Evolutionary conservation across 2,329 filamentous ascomycete genomes (phyloP).

Genomic region (Cytospora piceae): DNA sequence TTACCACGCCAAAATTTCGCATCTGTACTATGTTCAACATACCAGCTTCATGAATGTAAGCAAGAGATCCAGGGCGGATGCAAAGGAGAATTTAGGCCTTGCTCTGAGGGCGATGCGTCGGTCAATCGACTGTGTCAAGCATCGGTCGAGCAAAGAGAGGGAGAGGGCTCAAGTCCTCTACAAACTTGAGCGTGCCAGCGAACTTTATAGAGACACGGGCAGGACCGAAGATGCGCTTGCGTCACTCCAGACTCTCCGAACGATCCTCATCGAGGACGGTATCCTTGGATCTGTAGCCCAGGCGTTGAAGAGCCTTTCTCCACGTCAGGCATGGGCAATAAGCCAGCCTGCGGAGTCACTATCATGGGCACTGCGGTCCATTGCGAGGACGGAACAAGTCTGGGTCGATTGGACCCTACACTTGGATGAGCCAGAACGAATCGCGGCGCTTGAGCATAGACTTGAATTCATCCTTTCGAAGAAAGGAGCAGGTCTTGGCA

Average conservation of each 20-base stretch:
- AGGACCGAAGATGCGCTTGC: slow-evolving; percentile 60
- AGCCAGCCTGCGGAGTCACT: slow-evolving; percentile 55
- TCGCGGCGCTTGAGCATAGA: slow-evolving; percentile 64
- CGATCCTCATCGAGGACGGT: slow-evolving; percentile 62
- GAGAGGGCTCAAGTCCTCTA: slow-evolving; percentile 61
- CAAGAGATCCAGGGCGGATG: slow-evolving; percentile 29
- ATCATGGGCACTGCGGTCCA: slow-evolving; percentile 61
- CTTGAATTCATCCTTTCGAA: slow-evolving; percentile 51
- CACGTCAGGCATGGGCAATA: slow-evolving; percentile 57
- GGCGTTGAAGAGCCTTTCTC: slow-evolving; percentile 52
- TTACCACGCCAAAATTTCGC: slow-evolving; percentile 69
- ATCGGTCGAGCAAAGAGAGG: slow-evolving; percentile 57
- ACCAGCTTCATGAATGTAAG: slow-evolving; percentile 40
- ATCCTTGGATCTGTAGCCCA: slow-evolving; percentile 57
- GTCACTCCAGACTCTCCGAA: slow-evolving; percentile 63
- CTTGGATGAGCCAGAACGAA: slow-evolving; percentile 55
- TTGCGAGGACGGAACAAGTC: slow-evolving; percentile 63
- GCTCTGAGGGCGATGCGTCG: slow-evolving; percentile 62
- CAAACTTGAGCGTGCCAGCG: slow-evolving; percentile 70
- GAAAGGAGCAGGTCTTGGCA: slow-evolving; percentile 37
- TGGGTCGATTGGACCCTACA: slow-evolving; percentile 60
- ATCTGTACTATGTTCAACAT: slow-evolving; percentile 70
- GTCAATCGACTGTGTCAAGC: slow-evolving; percentile 65
- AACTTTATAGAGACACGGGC: slow-evolving; percentile 58
- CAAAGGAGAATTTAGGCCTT: slow-evolving; percentile 35